Base-by-base conservation (phyloP, 495 filamentous ascomycete genomes). In the Barbatosphaeria neglecta region DNA sequence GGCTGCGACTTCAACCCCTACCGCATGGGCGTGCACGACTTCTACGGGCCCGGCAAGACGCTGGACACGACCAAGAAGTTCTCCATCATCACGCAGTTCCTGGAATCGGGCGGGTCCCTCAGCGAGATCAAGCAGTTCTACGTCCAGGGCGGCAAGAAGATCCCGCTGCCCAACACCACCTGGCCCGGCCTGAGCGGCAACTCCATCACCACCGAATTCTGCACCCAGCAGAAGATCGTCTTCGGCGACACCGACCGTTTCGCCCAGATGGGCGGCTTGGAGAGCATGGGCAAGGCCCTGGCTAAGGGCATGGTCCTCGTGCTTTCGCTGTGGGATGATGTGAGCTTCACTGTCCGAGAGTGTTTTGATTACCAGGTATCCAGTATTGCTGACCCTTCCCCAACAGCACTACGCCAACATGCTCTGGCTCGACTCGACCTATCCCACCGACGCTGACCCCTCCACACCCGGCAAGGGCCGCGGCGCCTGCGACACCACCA, bases 351-450 rank as follows among this genome's bases (percentile, higher is more conserved):
- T 20, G 6, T 2, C 4, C 22, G 20, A 10, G 2, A 11, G 3
- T 22, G 38, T 20, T 22, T 3, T n/a, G n/a, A n/a, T n/a, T 8
- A 22, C 8, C 13, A 22, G 20, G 11, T 7, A 13, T 22, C 11
- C 1, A 41, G 5, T 18, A 22, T 7, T 23, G 20, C 22, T 20
- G 4, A 4, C n/a, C n/a, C n/a, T n/a, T n/a, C n/a, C n/a, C n/a
- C 9, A 11, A 9, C 11, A 60, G 57, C 77, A 89, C 70, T 69
- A 75, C 56, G 68, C 77, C 63, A 76, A 86, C 68, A 90, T 90
- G 86, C 73, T 83, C 49, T 90, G 86, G 86, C 80, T 92, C 53
- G 86, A 90, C 68, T 80, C 79, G 53, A 72, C 61, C 64, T 87
- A 84, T 69, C 86, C 86, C 3, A 69, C 74, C 22, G 72, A 74